Conservation (phyloP, 805 yeast genomes). For the Sugiyamaella boreocaroliniensis region DNA sequence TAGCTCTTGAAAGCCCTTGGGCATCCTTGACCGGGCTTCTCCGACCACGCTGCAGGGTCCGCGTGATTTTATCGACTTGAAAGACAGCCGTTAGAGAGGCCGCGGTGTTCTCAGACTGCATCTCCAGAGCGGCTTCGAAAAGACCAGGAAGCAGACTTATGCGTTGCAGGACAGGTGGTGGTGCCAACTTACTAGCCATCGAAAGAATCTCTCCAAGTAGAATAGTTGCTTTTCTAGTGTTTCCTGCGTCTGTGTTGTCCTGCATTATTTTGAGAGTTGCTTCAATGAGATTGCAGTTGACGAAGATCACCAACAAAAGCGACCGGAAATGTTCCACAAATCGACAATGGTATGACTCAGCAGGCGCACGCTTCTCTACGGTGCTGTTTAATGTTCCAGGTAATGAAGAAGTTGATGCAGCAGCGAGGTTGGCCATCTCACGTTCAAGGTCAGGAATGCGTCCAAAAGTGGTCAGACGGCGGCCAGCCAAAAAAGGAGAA, state of each 20-base stretch:
- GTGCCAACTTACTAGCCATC: slow-evolving; percentile 49
- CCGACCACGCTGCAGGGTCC: slow-evolving; percentile 19
- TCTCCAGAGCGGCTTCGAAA: slow-evolving; percentile 24
- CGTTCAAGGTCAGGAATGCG: slow-evolving; percentile 31
- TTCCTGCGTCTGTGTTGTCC: slow-evolving; percentile 39
- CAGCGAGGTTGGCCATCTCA: not conserved
- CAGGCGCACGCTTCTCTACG: not conserved
- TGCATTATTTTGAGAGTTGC: slow-evolving; percentile 41
- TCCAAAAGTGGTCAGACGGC: slow-evolving; percentile 19
- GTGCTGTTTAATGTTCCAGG: not conserved
- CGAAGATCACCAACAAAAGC: slow-evolving; percentile 47
- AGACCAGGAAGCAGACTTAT: slow-evolving; percentile 23
- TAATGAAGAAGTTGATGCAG: not conserved
- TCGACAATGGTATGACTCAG: slow-evolving; percentile 7
- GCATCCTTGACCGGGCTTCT: not conserved
- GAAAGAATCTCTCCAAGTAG: slow-evolving; percentile 57
- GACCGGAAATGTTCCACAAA: slow-evolving; percentile 59
- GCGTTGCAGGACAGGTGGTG: slow-evolving; percentile 36
- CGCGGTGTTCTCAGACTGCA: slow-evolving; percentile 8
- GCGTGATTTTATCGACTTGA: slow-evolving; percentile 38
- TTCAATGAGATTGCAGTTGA: slow-evolving; percentile 49
- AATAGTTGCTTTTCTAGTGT: slow-evolving; percentile 52
- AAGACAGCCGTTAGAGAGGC: slow-evolving; percentile 37
- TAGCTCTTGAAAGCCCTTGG: slow-evolving; percentile 5
- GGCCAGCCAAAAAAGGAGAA: slow-evolving; percentile 29